Conservation (phyloP, 805 yeast genomes). For the Kodamaea sagamina region DNA sequence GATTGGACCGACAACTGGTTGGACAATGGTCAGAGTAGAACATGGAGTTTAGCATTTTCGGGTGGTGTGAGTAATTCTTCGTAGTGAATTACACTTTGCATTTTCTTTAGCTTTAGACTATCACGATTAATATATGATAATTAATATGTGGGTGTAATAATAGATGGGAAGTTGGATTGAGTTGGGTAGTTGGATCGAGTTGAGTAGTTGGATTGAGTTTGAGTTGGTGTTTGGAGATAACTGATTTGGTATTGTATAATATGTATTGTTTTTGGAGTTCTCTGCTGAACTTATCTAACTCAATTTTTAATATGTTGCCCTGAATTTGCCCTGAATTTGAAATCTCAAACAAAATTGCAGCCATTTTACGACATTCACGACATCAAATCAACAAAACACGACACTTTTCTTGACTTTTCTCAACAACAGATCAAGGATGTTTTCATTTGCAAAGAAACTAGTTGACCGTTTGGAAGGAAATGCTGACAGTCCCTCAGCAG, state of each 20-base stretch:
- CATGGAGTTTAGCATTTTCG: conserved; percentile 62
- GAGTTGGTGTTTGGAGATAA: too few species aligned
- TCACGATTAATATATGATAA: background rate
- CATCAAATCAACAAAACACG: conserved; percentile 3
- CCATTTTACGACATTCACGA: background rate
- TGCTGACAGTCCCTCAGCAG: conserved; percentile 16
- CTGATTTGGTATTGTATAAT: too few species aligned
- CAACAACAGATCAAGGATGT: conserved; percentile 27
- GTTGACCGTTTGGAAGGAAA: conserved; percentile 42
- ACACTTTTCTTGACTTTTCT: background rate
- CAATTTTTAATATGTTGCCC: too few species aligned
- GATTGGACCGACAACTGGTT: conserved; percentile 40
- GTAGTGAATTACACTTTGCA: conserved; percentile 7
- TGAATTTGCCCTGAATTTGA: background rate
- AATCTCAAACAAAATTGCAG: background rate
- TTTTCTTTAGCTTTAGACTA: background rate
- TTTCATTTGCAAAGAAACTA: conserved; percentile 46
- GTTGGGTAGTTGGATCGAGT: too few species aligned
- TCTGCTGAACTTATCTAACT: too few species aligned
- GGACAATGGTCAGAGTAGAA: conserved; percentile 63
- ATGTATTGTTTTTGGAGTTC: too few species aligned
- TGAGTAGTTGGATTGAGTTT: too few species aligned
- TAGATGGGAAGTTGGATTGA: too few species aligned
- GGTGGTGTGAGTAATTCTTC: conserved; percentile 46
- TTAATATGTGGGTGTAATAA: background rate